Base-by-base conservation (phyloP, 176 grass and related monocot genomes). In the Pharus latifolius region DNA sequence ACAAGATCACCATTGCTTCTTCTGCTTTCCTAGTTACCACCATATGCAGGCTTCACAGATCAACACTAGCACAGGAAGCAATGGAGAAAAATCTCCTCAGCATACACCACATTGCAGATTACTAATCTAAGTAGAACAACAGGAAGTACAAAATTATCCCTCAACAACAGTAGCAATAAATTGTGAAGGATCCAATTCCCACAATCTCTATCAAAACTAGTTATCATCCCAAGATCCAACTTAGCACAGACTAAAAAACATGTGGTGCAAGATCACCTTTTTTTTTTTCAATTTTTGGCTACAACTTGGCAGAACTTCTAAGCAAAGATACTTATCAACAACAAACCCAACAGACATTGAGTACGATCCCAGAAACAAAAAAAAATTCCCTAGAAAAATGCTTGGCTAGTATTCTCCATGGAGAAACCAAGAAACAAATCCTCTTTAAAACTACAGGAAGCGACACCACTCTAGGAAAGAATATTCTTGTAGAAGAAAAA, bases 251-350 rank as follows among this genome's bases (percentile, higher is more conserved):
- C 74, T 67, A 75, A 10, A 15, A 41, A 46, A 31, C 60, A 73
- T 65, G 69, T 56, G 69, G 69, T 40, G 78, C 50, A 67, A 81
- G 45, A 74, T 42, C 46, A 46, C 40, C 50, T 15, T 11, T 40
- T 48, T 49, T 7, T 81, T 64, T 61, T 52, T n/a, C n/a, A n/a
- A n/a, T n/a, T n/a, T 81, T 74, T 40, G 59, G 40, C 49, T n/a
- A 8, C 69, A 73, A 47, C 3, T 73, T 65, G 45, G 20, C 28
- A 22, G 32, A 8, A 53, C n/a, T 29, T n/a, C n/a, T 49, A 60
- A 27, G 24, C 64, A 26, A 26, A 6, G 12, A n/a, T 37, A 10
- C 7, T 14, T 35, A 51, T 22, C 31, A 17, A 38, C 60, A 32
- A 17, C 12, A 49, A 66, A 74, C 30, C 54, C 37, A 58, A 66